These are phyloP conservation scores for Pseudoperonospora humuli DNA, from an alignment of 352 stramenopile species.

Conservation along the genomic window DNA sequence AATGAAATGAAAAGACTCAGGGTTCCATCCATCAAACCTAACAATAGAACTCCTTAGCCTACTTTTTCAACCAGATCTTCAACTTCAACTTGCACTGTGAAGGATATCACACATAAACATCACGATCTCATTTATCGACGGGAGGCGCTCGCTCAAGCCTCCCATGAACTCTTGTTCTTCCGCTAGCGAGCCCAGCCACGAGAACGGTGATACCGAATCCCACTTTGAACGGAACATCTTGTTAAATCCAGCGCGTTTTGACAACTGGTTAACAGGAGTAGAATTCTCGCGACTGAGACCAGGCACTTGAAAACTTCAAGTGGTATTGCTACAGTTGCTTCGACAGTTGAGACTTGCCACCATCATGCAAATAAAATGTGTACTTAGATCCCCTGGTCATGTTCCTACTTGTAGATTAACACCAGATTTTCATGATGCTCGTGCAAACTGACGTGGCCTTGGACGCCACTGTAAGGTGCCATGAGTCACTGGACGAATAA, in stretches of 20 bases:
- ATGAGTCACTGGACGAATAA: conserved; percentile 54
- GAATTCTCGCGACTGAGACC: conserved; percentile 8
- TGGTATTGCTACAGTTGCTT: conserved; percentile 1
- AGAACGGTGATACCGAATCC: conserved; percentile 40
- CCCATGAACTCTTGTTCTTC: conserved; percentile 46
- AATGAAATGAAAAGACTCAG: no score
- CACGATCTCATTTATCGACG: conserved; percentile 18
- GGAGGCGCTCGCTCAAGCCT: conserved; percentile 7
- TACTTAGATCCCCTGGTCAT: conserved; percentile 5
- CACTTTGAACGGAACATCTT: conserved; percentile 47
- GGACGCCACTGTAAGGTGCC: conserved; percentile 59
- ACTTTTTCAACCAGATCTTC: no score
- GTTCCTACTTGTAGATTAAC: conserved; percentile 2
- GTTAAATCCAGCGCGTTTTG: conserved; percentile 9
- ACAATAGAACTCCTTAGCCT: no score
- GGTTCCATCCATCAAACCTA: no score
- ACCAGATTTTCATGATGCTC: conserved; percentile 13
- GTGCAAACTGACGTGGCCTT: conserved; percentile 57
- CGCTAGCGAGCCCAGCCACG: conserved; percentile 39
- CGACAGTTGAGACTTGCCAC: conserved; percentile 4
- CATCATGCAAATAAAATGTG: conserved; percentile 10
- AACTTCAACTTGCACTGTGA: conserved; percentile 7
- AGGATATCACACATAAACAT: no score
- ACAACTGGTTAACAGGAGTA: conserved; percentile 4
- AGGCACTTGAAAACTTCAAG: conserved; percentile 6